Conservation (phyloP, 176 grass and related monocot genomes). For the Hyparrhenia diplandra region DNA sequence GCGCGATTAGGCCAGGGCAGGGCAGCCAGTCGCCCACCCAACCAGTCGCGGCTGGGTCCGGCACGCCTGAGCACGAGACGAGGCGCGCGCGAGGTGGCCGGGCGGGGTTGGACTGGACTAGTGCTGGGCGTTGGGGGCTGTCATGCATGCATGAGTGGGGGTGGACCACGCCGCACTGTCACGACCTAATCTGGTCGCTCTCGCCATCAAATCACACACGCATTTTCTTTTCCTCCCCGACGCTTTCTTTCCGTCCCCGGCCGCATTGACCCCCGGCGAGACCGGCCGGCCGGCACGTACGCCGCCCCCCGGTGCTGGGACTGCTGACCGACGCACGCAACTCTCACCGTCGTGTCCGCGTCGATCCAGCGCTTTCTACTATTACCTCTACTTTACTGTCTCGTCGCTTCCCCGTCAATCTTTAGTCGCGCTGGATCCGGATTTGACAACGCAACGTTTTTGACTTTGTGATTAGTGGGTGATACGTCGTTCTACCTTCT, state of each 20-base stretch:
- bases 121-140: not conserved
- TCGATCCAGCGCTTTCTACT: not conserved
- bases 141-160: not conserved
- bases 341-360: not conserved
- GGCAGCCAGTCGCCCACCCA: no score
- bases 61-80: no score
- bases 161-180: slow-evolving; percentile 29
- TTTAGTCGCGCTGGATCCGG: not conserved
- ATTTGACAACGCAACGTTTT: not conserved
- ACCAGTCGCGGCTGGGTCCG: not conserved
- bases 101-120: no score
- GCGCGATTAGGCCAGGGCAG: not conserved
- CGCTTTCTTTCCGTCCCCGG: not conserved
- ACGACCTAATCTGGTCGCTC: slow-evolving; percentile 27
- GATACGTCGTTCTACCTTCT: not conserved
- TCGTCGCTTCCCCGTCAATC: not conserved
- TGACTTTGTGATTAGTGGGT: not conserved
- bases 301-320: not conserved
- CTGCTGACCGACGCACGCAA: not conserved
- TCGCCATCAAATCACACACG: slow-evolving; percentile 27
- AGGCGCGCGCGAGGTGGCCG: no score
- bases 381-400: not conserved
- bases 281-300: not conserved
- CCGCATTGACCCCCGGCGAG: slow-evolving; percentile 2
- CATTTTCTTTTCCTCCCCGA: not conserved